Conservation (phyloP, 2,329 filamentous ascomycete genomes). For the Fragosphaeria purpurea region DNA sequence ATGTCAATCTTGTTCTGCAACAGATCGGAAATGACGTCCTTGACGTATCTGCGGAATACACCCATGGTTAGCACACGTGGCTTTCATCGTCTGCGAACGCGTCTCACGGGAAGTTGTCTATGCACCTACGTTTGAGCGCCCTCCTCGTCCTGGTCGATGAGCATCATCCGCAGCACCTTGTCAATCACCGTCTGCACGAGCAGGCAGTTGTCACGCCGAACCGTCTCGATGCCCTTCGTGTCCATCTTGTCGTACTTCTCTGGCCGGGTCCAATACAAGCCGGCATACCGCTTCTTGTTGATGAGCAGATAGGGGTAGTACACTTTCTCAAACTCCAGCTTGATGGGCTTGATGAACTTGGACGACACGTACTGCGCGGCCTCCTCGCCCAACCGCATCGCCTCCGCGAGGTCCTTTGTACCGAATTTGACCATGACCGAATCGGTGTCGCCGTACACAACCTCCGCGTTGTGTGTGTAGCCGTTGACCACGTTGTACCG, state of each 20-base stretch:
- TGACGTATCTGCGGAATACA: constrained; percentile 63
- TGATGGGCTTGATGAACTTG: constrained; percentile 95
- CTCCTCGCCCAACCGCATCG: constrained; percentile 93
- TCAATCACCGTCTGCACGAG: constrained; percentile 96
- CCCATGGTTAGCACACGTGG: constrained; percentile 23
- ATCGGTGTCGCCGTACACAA: constrained; percentile 98
- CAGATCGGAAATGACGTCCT: constrained; percentile 87
- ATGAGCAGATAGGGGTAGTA: constrained; percentile 97
- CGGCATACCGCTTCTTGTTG: constrained; percentile 99
- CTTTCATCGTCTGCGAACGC: constrained; percentile 3
- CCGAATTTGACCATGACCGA: constrained; percentile 99
- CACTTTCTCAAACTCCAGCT: constrained; percentile 98
- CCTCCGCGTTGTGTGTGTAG: constrained; percentile 86
- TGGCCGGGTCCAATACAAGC: constrained; percentile 92
- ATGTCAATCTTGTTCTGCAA: constrained; percentile 97
- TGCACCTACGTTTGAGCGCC: constrained; percentile 80
- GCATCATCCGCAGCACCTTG: constrained; percentile 86
- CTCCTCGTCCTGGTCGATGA: constrained; percentile 84
- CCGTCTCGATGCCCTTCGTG: constrained; percentile 97
- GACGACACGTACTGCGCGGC: constrained; percentile 78
- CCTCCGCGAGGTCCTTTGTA: constrained; percentile 71
- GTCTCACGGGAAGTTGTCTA: background rate
- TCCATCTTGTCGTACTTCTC: constrained; percentile 99
- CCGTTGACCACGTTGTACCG: constrained; percentile 89
- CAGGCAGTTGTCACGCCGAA: constrained; percentile 90